phyloP scores from a whole-genome alignment of 345 rosid genomes.

The Eucalyptus melliodora region DNA sequence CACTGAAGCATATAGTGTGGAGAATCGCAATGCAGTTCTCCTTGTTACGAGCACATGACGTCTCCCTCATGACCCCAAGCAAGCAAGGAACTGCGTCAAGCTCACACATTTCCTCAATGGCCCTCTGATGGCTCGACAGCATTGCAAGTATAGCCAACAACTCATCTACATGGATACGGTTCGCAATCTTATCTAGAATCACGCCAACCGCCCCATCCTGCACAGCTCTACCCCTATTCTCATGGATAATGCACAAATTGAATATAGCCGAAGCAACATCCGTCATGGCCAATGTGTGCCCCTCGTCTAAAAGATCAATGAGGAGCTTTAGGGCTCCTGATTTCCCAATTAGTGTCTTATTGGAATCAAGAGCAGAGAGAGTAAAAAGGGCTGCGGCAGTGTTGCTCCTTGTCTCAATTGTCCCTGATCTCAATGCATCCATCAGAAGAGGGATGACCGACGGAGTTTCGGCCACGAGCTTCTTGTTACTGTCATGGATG shows the following conservation, averaged over 20 bases:
- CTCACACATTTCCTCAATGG: slow-evolving; percentile 66
- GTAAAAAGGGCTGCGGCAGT: slow-evolving; percentile 95
- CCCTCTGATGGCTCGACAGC: slow-evolving; percentile 67
- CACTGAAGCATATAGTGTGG: slow-evolving; percentile 52
- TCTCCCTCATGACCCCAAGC: slow-evolving; percentile 57
- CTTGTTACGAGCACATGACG: slow-evolving; percentile 66
- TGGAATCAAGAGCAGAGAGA: slow-evolving; percentile 77
- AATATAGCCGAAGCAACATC: slow-evolving; percentile 95
- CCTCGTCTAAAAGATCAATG: slow-evolving; percentile 64
- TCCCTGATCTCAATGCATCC: slow-evolving; percentile 59
- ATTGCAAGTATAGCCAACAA: slow-evolving; percentile 76
- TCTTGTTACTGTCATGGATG: slow-evolving; percentile 89
- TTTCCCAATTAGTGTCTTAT: slow-evolving; percentile 69
- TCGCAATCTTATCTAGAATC: slow-evolving; percentile 46
- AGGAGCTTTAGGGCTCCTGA: slow-evolving; percentile 72
- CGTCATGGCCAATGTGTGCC: slow-evolving; percentile 65
- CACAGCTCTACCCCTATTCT: slow-evolving; percentile 77
- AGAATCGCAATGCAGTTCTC: slow-evolving; percentile 81
- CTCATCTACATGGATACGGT: slow-evolving; percentile 65
- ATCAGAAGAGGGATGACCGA: slow-evolving; percentile 63
- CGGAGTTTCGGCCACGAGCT: slow-evolving; percentile 73
- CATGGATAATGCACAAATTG: slow-evolving; percentile 62
- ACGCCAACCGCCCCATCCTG: slow-evolving; percentile 75
- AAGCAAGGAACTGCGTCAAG: slow-evolving; percentile 66
- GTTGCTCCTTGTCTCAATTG: slow-evolving; percentile 65